These are phyloP conservation scores for Yarrowia porcina DNA, from an alignment of 805 yeast genomes.

Conservation along the genomic window DNA sequence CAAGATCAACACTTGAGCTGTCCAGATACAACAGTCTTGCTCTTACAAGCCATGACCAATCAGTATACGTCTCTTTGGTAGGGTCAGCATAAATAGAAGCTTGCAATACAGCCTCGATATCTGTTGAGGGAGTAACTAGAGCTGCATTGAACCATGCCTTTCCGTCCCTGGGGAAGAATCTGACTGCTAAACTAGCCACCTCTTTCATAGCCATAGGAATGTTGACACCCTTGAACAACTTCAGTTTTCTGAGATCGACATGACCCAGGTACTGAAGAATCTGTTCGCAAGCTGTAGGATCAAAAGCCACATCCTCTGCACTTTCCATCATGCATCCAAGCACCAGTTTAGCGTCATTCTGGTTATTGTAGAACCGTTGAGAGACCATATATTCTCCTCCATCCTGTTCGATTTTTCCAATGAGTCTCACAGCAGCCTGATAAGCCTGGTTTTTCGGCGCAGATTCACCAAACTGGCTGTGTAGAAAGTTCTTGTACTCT, in stretches of 20 bases:
- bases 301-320: neutral
- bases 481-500: conserved; percentile 7
- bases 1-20: neutral
- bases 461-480: neutral
- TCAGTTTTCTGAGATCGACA: conserved; percentile 5
- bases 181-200: neutral
- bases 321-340: conserved; percentile 13
- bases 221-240: conserved; percentile 7
- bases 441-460: neutral
- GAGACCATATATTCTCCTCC: conserved; percentile 10
- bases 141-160: conserved; percentile 13
- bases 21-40: neutral
- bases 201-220: neutral
- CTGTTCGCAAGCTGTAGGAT: neutral
- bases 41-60: conserved; percentile 1
- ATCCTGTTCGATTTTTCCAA: conserved; percentile 4
- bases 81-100: neutral
- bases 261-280: conserved; percentile 12
- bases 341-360: conserved; percentile 1
- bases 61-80: neutral
- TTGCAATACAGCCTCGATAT: neutral
- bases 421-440: neutral
- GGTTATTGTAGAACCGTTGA: conserved; percentile 17
- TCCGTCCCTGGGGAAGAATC: conserved; percentile 8
- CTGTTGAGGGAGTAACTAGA: neutral